Evolutionary conservation across 163 green algal genomes (phyloP).

Genomic region (Volvox carteri): DNA sequence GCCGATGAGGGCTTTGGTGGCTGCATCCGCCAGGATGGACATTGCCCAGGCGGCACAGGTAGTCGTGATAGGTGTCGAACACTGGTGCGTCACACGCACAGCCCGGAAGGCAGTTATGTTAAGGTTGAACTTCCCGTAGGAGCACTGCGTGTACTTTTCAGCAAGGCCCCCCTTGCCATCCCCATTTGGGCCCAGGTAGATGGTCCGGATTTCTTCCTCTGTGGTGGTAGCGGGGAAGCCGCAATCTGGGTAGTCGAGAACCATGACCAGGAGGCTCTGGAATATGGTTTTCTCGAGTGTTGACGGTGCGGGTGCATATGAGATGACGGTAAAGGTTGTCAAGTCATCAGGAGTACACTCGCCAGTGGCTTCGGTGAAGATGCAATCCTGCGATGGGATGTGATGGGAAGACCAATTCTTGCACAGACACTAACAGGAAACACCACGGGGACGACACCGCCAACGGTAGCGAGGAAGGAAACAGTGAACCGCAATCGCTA

Average conservation of each 20-base stretch:
- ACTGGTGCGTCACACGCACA: not conserved
- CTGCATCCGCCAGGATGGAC: not conserved
- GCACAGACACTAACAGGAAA: too few species aligned
- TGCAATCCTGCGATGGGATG: not conserved
- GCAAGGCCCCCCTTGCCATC: not conserved
- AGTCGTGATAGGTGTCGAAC: not conserved
- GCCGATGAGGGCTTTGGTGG: not conserved
- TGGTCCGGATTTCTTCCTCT: not conserved
- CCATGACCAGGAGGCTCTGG: not conserved
- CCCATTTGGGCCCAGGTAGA: not conserved
- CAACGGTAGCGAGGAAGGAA: too few species aligned
- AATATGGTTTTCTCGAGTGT: not conserved
- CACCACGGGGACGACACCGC: too few species aligned
- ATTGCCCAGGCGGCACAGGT: not conserved
- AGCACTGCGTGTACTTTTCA: not conserved
- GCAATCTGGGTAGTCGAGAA: not conserved
- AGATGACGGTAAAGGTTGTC: not conserved
- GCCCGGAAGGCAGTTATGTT: not conserved
- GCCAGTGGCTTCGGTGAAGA: not conserved
- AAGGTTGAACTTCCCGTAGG: not conserved
- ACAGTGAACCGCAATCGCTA: too few species aligned
- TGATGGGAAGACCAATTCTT: too few species aligned
- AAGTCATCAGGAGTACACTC: not conserved
- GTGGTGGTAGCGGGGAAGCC: not conserved
- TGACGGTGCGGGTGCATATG: not conserved